Conservation (phyloP, 768 basidiomycete species). For the Leccinum longicurvipes region DNA sequence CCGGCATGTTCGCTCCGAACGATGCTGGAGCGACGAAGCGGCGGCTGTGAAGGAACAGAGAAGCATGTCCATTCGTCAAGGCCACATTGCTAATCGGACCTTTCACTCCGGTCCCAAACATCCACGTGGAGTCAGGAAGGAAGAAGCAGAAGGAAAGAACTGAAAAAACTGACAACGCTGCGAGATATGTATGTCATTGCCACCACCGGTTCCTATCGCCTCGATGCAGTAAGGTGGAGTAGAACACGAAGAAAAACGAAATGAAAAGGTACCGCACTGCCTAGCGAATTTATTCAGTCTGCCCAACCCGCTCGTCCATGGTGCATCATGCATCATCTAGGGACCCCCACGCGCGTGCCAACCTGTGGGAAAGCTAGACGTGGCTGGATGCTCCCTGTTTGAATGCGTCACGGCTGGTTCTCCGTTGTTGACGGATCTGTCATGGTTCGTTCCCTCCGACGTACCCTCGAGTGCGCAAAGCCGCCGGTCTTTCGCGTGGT, state of each 20-base stretch:
- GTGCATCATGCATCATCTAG: not conserved
- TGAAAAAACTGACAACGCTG: not conserved
- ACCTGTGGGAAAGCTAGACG: not conserved
- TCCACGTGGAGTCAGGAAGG: not conserved
- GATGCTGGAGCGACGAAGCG: not conserved
- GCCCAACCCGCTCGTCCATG: not conserved
- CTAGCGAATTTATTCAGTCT: not conserved
- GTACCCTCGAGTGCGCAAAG: not conserved
- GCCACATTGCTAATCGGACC: not conserved
- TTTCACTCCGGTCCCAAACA: not conserved
- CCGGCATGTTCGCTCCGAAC: not conserved
- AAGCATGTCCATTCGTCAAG: not conserved
- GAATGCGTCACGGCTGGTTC: not conserved
- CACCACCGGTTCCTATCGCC: not conserved
- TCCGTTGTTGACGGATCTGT: not conserved
- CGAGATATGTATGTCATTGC: not conserved
- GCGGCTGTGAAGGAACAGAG: not conserved
- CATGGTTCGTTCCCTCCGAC: not conserved
- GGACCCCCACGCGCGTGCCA: not conserved
- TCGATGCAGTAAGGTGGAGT: not conserved
- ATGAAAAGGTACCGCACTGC: not conserved
- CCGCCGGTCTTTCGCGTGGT: not conserved
- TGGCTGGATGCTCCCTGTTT: not conserved
- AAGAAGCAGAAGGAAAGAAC: not conserved
- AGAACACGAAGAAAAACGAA: not conserved